Evolutionary conservation across 2,329 filamentous ascomycete species (phyloP).

Genomic region (Aspergillus brasiliensis): DNA sequence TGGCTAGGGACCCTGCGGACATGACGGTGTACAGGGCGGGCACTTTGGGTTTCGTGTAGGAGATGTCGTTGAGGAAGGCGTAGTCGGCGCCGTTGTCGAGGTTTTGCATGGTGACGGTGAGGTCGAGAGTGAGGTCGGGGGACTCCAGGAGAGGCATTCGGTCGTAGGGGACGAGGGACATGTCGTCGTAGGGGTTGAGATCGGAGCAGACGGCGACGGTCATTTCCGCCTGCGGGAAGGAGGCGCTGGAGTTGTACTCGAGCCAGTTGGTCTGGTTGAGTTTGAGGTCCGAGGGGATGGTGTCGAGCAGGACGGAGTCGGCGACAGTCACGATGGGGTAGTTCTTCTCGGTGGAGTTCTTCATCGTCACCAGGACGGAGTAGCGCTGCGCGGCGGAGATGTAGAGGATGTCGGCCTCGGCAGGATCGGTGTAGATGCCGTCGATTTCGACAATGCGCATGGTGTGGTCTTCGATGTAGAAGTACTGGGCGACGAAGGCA

Average conservation of each 20-base stretch:
- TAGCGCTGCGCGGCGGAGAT: constrained; percentile 68
- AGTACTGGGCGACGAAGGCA: constrained; percentile 62
- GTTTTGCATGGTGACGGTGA: constrained; percentile 70
- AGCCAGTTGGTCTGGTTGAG: constrained; percentile 61
- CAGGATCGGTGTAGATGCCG: constrained; percentile 66
- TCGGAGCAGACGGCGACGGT: constrained; percentile 37
- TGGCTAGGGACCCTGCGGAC: constrained; percentile 44
- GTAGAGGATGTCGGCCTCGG: constrained; percentile 65
- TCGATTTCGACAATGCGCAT: constrained; percentile 74
- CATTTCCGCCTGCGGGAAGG: constrained; percentile 29
- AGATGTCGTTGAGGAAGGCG: constrained; percentile 30
- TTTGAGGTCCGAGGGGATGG: constrained; percentile 36
- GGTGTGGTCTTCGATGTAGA: constrained; percentile 55
- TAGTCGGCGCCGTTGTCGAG: constrained; percentile 37
- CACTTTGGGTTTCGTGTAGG: constrained; percentile 28
- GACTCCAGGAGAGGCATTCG: constrained; percentile 60
- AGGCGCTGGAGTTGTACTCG: constrained; percentile 59
- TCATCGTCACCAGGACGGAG: constrained; percentile 59
- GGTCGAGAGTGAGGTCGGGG: constrained; percentile 62
- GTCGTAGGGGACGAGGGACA: constrained; percentile 69
- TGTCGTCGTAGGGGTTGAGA: constrained; percentile 73
- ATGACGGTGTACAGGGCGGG: constrained; percentile 32
- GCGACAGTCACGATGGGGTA: constrained; percentile 60
- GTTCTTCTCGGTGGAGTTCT: constrained; percentile 62
- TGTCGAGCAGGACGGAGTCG: constrained; percentile 34